Conservation (phyloP, 2,329 filamentous ascomycete species). For the Phoma sp. region DNA sequence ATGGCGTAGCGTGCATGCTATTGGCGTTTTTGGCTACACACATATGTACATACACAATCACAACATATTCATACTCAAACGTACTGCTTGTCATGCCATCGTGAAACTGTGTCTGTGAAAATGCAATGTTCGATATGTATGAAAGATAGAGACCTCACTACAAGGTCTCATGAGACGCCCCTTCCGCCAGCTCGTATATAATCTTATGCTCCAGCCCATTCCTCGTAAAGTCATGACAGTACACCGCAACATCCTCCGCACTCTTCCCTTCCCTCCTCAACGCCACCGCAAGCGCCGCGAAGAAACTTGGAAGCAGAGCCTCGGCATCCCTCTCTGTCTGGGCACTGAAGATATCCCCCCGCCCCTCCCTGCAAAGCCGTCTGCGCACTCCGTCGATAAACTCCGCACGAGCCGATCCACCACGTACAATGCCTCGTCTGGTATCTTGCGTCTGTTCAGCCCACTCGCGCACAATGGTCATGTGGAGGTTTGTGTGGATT, state of each 20-base stretch:
- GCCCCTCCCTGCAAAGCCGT: constrained; percentile 25
- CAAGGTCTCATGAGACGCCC: background rate
- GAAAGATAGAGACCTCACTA: background rate
- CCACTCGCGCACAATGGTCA: constrained; percentile 37
- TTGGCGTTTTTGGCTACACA: background rate
- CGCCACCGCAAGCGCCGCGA: constrained; percentile 28
- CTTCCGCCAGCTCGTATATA: constrained; percentile 25
- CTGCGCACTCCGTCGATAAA: constrained; percentile 27
- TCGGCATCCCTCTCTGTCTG: constrained; percentile 18
- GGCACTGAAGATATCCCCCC: constrained; percentile 34
- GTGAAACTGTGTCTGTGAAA: background rate
- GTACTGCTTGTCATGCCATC: background rate
- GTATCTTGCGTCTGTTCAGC: constrained; percentile 3
- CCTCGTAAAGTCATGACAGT: constrained; percentile 30
- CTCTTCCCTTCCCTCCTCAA: constrained; percentile 22
- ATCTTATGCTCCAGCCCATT: constrained; percentile 33
- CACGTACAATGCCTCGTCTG: constrained; percentile 13
- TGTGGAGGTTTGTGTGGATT: constrained; percentile 37
- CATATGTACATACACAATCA: constrained; percentile 5
- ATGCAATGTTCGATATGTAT: background rate
- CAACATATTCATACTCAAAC: constrained; percentile 2
- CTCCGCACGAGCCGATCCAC: constrained; percentile 3
- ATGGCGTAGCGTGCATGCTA: constrained; percentile 7
- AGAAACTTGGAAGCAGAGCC: constrained; percentile 36
- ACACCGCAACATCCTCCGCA: constrained; percentile 21